These are phyloP conservation scores for Talaromyces sp. DNA, from an alignment of 2,329 filamentous ascomycete genomes.

Conservation along the genomic window DNA sequence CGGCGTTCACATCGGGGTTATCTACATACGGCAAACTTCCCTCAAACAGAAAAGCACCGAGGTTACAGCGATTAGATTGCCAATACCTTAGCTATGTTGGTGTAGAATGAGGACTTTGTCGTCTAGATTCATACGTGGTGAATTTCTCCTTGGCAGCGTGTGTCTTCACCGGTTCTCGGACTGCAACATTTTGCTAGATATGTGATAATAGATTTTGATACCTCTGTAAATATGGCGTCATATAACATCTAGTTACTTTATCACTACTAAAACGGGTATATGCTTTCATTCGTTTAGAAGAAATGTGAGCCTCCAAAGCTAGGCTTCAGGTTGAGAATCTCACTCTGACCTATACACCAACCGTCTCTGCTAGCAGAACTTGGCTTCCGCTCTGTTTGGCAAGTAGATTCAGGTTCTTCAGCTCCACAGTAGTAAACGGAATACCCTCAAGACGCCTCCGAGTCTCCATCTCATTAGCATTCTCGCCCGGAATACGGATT, in stretches of 20 bases:
- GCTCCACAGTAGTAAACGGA: background rate
- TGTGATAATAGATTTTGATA: background rate
- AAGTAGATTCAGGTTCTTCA: slow-evolving; percentile 2
- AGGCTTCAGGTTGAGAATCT: too few species aligned
- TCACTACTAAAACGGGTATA: background rate
- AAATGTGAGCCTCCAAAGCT: too few species aligned
- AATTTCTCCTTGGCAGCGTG: background rate
- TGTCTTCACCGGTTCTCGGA: background rate
- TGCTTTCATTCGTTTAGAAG: too few species aligned
- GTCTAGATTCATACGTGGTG: background rate
- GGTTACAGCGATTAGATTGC: background rate
- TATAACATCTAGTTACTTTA: background rate
- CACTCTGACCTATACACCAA: background rate
- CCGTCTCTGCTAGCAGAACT: background rate
- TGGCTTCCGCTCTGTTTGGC: slow-evolving; percentile 9
- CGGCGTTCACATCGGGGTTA: background rate
- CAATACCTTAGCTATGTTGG: background rate
- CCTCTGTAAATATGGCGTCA: background rate
- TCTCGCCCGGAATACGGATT: slow-evolving; percentile 13
- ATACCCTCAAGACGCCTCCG: slow-evolving; percentile 4
- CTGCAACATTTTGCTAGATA: background rate
- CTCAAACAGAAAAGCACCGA: background rate
- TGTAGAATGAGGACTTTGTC: background rate
- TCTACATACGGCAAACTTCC: background rate
- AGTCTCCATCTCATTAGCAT: slow-evolving; percentile 1